Evolutionary conservation across 176 grass and related monocot species (phyloP), one percentile per base, ranked within the genome.

Genomic region (Musa schizocarpa): DNA sequence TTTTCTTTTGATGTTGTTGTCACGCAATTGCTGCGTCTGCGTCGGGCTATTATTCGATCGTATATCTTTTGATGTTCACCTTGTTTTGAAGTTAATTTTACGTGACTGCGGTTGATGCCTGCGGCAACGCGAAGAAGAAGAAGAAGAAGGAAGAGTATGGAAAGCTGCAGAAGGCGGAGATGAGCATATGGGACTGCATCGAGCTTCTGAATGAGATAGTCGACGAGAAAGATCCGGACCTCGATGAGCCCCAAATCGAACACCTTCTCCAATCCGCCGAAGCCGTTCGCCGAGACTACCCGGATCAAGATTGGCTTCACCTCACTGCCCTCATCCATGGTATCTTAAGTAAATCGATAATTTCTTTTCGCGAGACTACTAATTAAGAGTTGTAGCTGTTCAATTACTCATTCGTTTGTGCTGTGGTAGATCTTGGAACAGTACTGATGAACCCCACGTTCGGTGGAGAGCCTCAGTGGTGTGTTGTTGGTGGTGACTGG

Each of bases 401-500:
- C 22, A 75, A 69, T 13, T 34, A 34, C 34, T 34, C 34, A 5
- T 34, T 54, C 12, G 55, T 6, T 49, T 78, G 56, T 50, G n/a
- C 2, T 63, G 74, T 17, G 48, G 2, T 51, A 85, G 83, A 85
- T 72, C 71, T 85, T 54, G 83, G 78, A 6, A 85, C 81, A 76
- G 83, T 85, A 9, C 34, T 85, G 9, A 61, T 85, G 63, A 78
- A 85, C 63, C 71, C 78, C 29, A 70, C 71, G 54, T 85, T 85
- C 23, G 83, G 83, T 23, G 72, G 78, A 24, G 49, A 71, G 72
- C 83, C 83, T 2, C 83, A 81, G 48, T 85, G 83, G 83, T 80
- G 77, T 72, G 83, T 85, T 70, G 83, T 85, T 71, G 83, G 83
- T 71, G 83, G 83, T 85, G 8, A 77, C 72, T 34, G 3, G 34